Evolutionary conservation across 2,329 filamentous ascomycete species (phyloP), one percentile per base, ranked within the genome.

Genomic region (Juglanconis juglandina): DNA sequence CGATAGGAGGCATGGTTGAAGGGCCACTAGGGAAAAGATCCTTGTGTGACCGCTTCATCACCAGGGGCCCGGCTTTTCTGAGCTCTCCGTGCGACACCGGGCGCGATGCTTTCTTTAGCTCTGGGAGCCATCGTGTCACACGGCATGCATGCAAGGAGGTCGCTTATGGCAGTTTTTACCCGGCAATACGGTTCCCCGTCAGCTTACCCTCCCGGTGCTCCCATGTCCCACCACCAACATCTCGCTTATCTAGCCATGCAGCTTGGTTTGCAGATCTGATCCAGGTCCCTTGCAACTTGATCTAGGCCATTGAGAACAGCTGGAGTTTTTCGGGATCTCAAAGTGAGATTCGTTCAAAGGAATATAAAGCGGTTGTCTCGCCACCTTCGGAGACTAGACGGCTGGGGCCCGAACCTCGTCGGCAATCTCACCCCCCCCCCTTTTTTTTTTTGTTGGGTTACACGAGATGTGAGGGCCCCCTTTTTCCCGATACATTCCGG

Each of bases 401-500:
- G 11, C 41, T 56, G 48, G 42, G 49, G 35, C 42, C 60, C 60
- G 60, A 62, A 62, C 39, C 37, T 62, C 32, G 41, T 62, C 60
- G 60, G 60, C 53, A 42, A 50, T 44, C 35, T 59, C 58, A 48
- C 24, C 46, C 56, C 24, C 24, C 24, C 24, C 24, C 24, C 24
- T 2, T 2, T 24, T 24, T 24, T 24, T 24, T 24, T 24, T 47
- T 41, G 34, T 41, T 32, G 44, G 52, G 60, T 59, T 17, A 52
- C 60, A 59, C 60, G 24, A 34, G 52, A 50, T 52, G 58, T 34
- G 52, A 24, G 24, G 24, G 24, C 24, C 24, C 24, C 41, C 57
- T 41, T 59, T 55, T 56, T 56, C 60, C 52, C 60, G 60, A 60
- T 56, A 59, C 52, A 59, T 53, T 35, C 37, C 48, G 56, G 60